phyloP scores from a whole-genome alignment of 2,329 filamentous ascomycete species.

The Emmonsia crescens region DNA sequence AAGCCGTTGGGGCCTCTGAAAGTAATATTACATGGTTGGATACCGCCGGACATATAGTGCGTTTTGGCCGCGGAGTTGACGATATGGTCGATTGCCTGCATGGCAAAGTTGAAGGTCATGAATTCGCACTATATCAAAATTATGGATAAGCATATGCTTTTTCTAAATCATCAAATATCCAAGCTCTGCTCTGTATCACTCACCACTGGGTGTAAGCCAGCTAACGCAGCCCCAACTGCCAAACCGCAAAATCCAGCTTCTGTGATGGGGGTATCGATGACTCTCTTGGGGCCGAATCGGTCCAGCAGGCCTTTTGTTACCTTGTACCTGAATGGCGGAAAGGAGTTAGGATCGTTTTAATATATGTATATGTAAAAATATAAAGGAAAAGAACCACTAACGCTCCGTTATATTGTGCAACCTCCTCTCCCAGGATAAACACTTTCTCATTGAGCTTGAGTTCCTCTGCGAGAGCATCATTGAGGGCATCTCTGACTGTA shows the following conservation, averaged over 20 bases:
- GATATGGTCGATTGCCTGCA: conserved; percentile 99
- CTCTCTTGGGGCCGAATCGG: conserved; percentile 91
- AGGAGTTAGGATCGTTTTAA: neutral
- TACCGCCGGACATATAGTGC: conserved; percentile 99
- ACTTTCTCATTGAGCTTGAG: conserved; percentile 90
- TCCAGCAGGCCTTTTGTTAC: conserved; percentile 96
- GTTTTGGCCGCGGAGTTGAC: conserved; percentile 99
- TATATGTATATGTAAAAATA: neutral
- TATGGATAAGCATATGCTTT: neutral
- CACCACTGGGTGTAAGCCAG: conserved; percentile 87
- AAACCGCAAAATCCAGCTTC: conserved; percentile 93
- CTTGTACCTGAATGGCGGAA: conserved; percentile 58
- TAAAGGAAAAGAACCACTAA: conserved; percentile 26
- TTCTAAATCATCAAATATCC: neutral
- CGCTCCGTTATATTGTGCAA: conserved; percentile 99
- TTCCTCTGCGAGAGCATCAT: conserved; percentile 96
- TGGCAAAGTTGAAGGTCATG: conserved; percentile 99
- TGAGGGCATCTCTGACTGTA: conserved; percentile 92
- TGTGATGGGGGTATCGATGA: conserved; percentile 97
- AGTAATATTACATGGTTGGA: conserved; percentile 98
- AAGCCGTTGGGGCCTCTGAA: conserved; percentile 99
- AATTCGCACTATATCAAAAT: conserved; percentile 67
- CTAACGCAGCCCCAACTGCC: conserved; percentile 86
- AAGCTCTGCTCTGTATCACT: conserved; percentile 28
- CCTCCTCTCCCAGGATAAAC: conserved; percentile 93